These are phyloP conservation scores for Beta vulgaris DNA, from an alignment of 148 eudicot genomes.

Conservation along the genomic window DNA sequence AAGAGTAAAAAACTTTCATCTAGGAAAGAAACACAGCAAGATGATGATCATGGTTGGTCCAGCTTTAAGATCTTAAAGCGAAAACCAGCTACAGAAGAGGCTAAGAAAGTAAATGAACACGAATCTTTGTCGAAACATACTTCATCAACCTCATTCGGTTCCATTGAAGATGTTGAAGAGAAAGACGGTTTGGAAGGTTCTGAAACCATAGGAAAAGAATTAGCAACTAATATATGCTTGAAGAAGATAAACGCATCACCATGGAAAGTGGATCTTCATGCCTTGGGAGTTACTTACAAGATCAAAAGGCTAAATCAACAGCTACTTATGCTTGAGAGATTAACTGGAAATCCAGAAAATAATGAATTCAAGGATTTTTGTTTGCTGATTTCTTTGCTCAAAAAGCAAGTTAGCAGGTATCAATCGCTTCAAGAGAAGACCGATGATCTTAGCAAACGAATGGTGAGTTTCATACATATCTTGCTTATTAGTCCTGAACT, in stretches of 20 bases:
- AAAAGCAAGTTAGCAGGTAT: constrained; percentile 76
- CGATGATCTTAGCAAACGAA: constrained; percentile 71
- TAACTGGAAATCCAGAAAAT: constrained; percentile 61
- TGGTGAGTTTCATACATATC: constrained; percentile 46
- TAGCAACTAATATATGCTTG: constrained; percentile 20
- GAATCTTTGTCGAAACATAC: constrained; percentile 36
- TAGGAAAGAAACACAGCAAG: constrained; percentile 25
- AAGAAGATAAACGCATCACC: constrained; percentile 32
- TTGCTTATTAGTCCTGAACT: too few relatives aligned
- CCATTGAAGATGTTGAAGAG: constrained; percentile 46
- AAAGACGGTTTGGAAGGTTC: constrained; percentile 23
- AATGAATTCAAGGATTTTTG: constrained; percentile 45
- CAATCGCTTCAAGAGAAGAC: constrained; percentile 81
- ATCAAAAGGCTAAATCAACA: constrained; percentile 90
- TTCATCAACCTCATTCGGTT: constrained; percentile 42
- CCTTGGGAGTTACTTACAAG: constrained; percentile 83
- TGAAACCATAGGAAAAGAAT: too few relatives aligned
- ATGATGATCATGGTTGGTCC: constrained; percentile 53
- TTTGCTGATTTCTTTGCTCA: constrained; percentile 52
- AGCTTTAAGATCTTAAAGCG: constrained; percentile 54
- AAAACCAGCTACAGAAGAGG: constrained; percentile 36
- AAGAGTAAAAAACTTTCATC: constrained; percentile 32
- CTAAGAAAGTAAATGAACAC: constrained; percentile 29
- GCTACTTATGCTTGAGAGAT: constrained; percentile 70
- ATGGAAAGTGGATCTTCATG: constrained; percentile 83